Evolutionary conservation across 768 basidiomycete genomes (phyloP).

Genomic region (Mycena sanguinolenta): DNA sequence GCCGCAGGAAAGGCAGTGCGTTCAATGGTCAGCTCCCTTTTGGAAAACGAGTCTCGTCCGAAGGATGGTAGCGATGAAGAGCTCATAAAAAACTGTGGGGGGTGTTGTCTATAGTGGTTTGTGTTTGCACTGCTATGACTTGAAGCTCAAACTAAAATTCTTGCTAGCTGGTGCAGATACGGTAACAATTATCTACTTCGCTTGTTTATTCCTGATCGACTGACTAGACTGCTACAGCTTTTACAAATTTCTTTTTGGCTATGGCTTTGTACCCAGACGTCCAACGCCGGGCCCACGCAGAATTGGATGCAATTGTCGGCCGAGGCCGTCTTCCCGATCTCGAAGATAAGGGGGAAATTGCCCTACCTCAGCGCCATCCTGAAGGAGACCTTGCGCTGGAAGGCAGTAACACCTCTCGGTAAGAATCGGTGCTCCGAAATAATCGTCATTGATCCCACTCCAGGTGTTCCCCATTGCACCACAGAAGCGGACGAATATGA

Average conservation of each 20-base stretch:
- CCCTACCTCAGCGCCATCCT: conserved; percentile 30
- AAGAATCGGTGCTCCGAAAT: neutral
- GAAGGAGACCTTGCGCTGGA: conserved; percentile 31
- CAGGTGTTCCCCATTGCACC: conserved; percentile 23
- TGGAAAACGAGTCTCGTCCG: conserved; percentile 18
- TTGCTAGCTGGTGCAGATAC: conserved; percentile 18
- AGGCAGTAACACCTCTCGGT: conserved; percentile 35
- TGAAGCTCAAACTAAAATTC: neutral
- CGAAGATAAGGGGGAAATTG: conserved; percentile 27
- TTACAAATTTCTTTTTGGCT: conserved; percentile 51
- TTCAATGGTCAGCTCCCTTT: conserved; percentile 22
- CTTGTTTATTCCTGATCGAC: conserved; percentile 2
- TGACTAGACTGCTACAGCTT: conserved; percentile 51
- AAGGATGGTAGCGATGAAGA: conserved; percentile 19
- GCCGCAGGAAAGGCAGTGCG: conserved; percentile 15
- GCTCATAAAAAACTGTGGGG: conserved; percentile 20
- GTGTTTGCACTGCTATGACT: neutral
- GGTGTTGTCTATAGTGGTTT: conserved; percentile 22
- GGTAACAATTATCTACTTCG: neutral
- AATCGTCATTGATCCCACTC: neutral
- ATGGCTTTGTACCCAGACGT: conserved; percentile 53
- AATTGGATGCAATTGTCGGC: conserved; percentile 54
- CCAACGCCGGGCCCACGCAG: conserved; percentile 53
- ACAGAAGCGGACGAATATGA: conserved; percentile 16
- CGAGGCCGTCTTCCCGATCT: too few species aligned